Conservation (phyloP, 2,329 filamentous ascomycete genomes). For the Paracorniculantispora psalliotae region DNA sequence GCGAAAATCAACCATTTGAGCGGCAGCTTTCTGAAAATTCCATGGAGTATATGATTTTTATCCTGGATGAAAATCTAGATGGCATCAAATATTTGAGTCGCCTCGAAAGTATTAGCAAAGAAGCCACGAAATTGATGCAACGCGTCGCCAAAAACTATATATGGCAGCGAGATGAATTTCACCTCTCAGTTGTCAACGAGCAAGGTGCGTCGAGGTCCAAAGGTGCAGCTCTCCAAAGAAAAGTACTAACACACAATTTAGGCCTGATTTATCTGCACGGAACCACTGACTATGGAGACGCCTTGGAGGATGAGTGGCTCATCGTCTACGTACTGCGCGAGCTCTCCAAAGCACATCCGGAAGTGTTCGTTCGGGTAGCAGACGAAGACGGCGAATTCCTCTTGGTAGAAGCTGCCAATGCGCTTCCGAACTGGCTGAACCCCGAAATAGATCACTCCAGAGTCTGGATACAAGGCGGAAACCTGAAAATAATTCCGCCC, state of each 20-base stretch:
- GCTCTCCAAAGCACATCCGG: constrained; percentile 65
- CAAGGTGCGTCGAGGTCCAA: constrained; percentile 40
- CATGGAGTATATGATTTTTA: constrained; percentile 73
- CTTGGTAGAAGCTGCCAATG: constrained; percentile 86
- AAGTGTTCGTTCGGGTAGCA: constrained; percentile 75
- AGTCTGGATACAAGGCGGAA: constrained; percentile 80
- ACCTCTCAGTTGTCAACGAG: constrained; percentile 58
- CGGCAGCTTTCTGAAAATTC: constrained; percentile 64
- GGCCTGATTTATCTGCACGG: constrained; percentile 65
- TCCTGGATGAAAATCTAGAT: constrained; percentile 53
- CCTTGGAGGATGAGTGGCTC: constrained; percentile 95
- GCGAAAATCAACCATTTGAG: neutral
- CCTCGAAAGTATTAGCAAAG: constrained; percentile 68
- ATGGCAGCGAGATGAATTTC: constrained; percentile 85
- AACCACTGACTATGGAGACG: constrained; percentile 83
- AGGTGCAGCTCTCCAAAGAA: neutral
- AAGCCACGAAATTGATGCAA: constrained; percentile 57
- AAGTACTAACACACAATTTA: constrained; percentile 21
- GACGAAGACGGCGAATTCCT: constrained; percentile 95
- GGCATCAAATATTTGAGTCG: constrained; percentile 55
- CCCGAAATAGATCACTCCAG: constrained; percentile 85
- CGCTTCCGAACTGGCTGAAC: constrained; percentile 82
- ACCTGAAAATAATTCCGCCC: constrained; percentile 67
- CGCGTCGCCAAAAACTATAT: constrained; percentile 78
- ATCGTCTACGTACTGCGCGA: constrained; percentile 85